A percentile compares a stretch with the other conserved stretches of the same genome.
Evolutionary conservation across 371 early-diverging fungal species (phyloP).

Genomic region (Dinochytrium kinnereticum): DNA sequence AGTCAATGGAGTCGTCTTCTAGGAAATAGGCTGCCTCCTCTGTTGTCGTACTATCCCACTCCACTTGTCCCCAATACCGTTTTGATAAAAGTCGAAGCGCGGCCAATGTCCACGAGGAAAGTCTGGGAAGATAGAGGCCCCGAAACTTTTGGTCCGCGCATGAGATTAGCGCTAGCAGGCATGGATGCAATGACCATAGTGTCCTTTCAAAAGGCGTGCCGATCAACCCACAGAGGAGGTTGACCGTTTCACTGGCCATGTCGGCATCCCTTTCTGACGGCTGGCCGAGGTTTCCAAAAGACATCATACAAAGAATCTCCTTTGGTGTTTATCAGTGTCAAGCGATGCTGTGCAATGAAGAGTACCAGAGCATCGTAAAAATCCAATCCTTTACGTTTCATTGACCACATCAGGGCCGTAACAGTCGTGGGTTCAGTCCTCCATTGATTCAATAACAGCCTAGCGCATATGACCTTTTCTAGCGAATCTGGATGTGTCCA

Average conservation of each 20-base stretch:
- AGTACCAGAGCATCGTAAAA: not conserved
- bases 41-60: too few relatives aligned
- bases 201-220: not conserved
- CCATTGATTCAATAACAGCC: not conserved
- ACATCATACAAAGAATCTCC: not conserved
- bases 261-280: too few relatives aligned
- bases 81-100: not conserved
- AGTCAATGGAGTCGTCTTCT: not conserved
- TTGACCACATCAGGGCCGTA: not conserved
- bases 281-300: too few relatives aligned
- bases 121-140: not conserved
- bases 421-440: too few relatives aligned
- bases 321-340: not conserved
- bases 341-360: too few relatives aligned
- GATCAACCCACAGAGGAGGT: not conserved
- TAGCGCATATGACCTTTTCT: not conserved
- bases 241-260: too few relatives aligned
- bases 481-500: not conserved
- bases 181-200: not conserved
- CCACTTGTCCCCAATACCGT: too few relatives aligned
- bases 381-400: not conserved
- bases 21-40: not conserved
- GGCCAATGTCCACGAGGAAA: not conserved
- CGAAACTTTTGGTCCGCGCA: not conserved
- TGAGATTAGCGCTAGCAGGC: not conserved